Evolutionary conservation across 2,329 filamentous ascomycete genomes (phyloP).

Genomic region (Apiospora hydei): DNA sequence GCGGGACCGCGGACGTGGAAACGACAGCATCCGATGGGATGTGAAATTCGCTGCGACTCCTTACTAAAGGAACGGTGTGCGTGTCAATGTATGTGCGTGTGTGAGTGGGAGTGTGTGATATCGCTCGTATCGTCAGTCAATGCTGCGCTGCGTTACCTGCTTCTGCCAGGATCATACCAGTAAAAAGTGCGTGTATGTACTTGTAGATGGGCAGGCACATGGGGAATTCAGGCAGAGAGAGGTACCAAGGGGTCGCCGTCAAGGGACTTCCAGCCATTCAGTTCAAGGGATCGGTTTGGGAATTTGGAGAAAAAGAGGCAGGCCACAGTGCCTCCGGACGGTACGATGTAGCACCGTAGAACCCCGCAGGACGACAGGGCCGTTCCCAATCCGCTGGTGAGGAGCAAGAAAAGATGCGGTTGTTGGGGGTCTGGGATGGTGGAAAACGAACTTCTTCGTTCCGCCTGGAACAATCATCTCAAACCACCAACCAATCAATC

Average conservation of each 20-base stretch:
- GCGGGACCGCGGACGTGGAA: conserved; percentile 9
- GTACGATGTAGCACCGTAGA: neutral
- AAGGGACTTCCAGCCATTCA: neutral
- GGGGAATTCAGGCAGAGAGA: neutral
- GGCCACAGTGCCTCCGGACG: neutral
- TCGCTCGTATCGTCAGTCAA: conserved; percentile 4
- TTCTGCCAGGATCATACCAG: conserved; percentile 10
- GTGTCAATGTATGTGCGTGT: neutral
- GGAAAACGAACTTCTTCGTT: conserved; percentile 12
- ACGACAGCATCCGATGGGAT: neutral
- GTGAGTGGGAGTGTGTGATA: neutral
- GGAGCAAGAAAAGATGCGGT: neutral
- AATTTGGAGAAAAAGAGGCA: neutral
- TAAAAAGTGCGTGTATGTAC: neutral
- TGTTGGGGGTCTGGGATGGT: neutral
- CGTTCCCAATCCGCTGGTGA: neutral
- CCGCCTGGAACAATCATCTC: conserved; percentile 13
- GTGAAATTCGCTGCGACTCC: neutral
- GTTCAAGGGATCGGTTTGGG: neutral
- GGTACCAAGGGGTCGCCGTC: neutral
- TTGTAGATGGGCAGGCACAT: neutral
- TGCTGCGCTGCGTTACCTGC: conserved; percentile 5
- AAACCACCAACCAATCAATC: neutral
- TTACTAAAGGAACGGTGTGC: neutral
- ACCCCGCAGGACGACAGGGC: conserved; percentile 3